Base-by-base conservation (phyloP, 2,329 filamentous ascomycete species). In the Aspergillus texensis region DNA sequence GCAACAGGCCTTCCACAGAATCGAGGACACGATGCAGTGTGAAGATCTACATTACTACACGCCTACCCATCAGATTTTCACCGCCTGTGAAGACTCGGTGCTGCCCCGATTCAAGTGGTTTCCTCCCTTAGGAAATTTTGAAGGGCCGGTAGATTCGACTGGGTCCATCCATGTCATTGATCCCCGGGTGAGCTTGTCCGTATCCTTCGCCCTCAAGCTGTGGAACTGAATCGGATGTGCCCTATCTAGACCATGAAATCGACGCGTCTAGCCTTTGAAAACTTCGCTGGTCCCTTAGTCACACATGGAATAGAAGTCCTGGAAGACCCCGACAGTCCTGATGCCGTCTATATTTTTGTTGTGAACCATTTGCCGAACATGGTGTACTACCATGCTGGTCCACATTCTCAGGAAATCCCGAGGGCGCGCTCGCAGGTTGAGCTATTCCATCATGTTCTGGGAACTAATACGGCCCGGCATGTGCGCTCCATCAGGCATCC, bases 231-330 rank as follows among this genome's bases (percentile, higher is more conserved):
- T 19, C 52, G 9, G 10, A 50, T 16, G 39, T 24, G 59, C 28
- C 9, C 14, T 12, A n/a, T n/a, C 19, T 53, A 86, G 83, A 85
- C 80, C 2, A 72, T 81, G 67, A 78, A 77, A 55, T 79, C 80
- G 1, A 79, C 75, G 52, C 78, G 81, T 26, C 77, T 89, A 3
- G 65, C 69, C 0, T 80, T 88, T 19, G 75, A 82, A 8, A 81
- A 83, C 59, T 89, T 88, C 65, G 63, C 81, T 1, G 80, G 80
- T 0, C 79, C 85, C 0, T 88, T 89, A 57, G 70, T 84, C 6
- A 87, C 87, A 0, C 87, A 89, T 65, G 87, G 87, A 1, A 86
- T 89, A 64, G 86, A 87, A 62, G 78, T 89, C 8, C 79, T 87
- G n/a, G 72, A 78, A 3, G 85, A 88, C 64, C 81, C 80, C 0